These are phyloP conservation scores for Eragrostis tef DNA, from an alignment of 202 grass and related monocot genomes.

Conservation along the genomic window DNA sequence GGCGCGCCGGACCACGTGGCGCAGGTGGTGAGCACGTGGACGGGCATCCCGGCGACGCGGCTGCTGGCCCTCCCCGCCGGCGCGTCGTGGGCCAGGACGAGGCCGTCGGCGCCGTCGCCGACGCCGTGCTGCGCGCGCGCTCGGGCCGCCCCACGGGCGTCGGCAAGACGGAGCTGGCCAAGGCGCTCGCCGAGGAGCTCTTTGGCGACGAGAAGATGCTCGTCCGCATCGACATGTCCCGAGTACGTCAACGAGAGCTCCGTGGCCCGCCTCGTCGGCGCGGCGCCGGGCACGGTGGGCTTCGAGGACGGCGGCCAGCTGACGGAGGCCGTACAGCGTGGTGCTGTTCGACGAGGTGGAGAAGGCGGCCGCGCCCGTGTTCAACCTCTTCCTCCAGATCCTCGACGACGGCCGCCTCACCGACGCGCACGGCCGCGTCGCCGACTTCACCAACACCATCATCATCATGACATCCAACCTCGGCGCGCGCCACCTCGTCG, in stretches of 20 bases:
- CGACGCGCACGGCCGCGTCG: slow-evolving; percentile 60
- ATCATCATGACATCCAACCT: slow-evolving; percentile 71
- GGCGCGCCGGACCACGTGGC: slow-evolving; percentile 59
- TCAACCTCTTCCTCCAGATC: slow-evolving; percentile 53
- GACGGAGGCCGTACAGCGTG: slow-evolving; percentile 62
- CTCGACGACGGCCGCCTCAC: slow-evolving; percentile 45
- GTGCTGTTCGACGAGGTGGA: slow-evolving; percentile 68
- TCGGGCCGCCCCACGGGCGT: slow-evolving; percentile 63
- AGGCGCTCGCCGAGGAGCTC: slow-evolving; percentile 64
- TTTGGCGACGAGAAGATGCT: slow-evolving; percentile 63
- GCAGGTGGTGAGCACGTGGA: slow-evolving; percentile 65
- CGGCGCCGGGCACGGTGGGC: slow-evolving; percentile 46
- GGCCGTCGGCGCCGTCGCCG: too few species aligned
- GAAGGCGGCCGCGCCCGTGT: slow-evolving; percentile 57
- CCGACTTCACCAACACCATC: slow-evolving; percentile 61
- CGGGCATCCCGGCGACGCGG: slow-evolving; percentile 61
- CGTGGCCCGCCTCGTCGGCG: slow-evolving; percentile 51
- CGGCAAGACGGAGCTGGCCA: slow-evolving; percentile 65
- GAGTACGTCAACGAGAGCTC: slow-evolving; percentile 52
- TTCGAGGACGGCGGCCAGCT: too few species aligned
- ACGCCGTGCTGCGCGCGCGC: slow-evolving; percentile 30
- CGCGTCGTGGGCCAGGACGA: slow-evolving; percentile 59
- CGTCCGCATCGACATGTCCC: slow-evolving; percentile 68
- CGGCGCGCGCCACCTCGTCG: slow-evolving; percentile 50
- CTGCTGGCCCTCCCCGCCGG: slow-evolving; percentile 43